Evolutionary conservation across 306 rosid genomes (phyloP).

Genomic region (Elaeagnus macrophylla): DNA sequence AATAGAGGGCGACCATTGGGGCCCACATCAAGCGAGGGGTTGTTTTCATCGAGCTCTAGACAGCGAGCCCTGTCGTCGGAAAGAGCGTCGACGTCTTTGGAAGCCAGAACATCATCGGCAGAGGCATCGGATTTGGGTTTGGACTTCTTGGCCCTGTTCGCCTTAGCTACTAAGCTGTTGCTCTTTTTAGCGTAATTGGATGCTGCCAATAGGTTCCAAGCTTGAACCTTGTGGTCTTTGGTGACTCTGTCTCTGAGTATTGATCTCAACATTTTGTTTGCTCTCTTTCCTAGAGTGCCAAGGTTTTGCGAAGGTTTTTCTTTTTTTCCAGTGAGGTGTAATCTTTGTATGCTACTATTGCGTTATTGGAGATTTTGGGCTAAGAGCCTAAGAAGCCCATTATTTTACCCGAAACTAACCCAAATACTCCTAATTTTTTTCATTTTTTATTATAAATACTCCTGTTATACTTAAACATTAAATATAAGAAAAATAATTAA

Average conservation of each 20-base stretch:
- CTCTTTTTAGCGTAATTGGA: slow-evolving; percentile 40
- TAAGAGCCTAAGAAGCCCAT: too few relatives aligned
- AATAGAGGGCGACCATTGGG: slow-evolving; percentile 67
- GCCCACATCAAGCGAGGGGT: slow-evolving; percentile 61
- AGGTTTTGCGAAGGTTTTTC: slow-evolving; percentile 34
- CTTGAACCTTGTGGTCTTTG: slow-evolving; percentile 15
- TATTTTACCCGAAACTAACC: too few relatives aligned
- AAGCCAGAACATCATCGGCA: slow-evolving; percentile 8
- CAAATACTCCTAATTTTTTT: too few relatives aligned
- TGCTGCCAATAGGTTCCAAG: slow-evolving; percentile 18
- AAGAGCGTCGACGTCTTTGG: slow-evolving; percentile 25
- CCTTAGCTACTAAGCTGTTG: slow-evolving; percentile 21
- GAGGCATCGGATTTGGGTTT: slow-evolving; percentile 26
- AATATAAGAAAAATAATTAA: too few relatives aligned
- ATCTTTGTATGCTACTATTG: too few relatives aligned
- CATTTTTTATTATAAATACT: too few relatives aligned
- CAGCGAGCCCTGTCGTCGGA: slow-evolving; percentile 47
- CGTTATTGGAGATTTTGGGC: too few relatives aligned
- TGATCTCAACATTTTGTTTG: slow-evolving; percentile 45
- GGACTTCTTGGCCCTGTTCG: slow-evolving; percentile 27
- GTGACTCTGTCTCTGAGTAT: slow-evolving; percentile 33
- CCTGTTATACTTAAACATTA: too few relatives aligned
- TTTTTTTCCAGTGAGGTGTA: too few relatives aligned
- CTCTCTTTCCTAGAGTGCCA: slow-evolving; percentile 2
- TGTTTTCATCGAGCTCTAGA: slow-evolving; percentile 55